Evolutionary conservation across 2,329 filamentous ascomycete species (phyloP), one percentile per base, ranked within the genome.

Genomic region (Ramularia endophylla): DNA sequence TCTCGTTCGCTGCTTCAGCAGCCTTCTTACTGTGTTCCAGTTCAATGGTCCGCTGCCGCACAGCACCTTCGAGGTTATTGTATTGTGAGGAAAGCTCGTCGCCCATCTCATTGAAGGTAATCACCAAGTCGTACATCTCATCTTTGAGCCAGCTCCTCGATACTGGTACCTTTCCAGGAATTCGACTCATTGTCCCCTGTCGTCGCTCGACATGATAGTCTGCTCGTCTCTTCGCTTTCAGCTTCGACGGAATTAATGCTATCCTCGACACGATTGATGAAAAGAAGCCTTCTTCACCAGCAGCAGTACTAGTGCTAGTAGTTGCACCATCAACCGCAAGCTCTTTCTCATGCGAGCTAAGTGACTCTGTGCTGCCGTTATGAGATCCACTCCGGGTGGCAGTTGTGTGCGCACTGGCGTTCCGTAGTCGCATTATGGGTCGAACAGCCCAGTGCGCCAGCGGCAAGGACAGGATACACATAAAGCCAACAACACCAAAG

Each of bases 1-100:
- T 94, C 65, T 95, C 86, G 55, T 95, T 95, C 3, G 89, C 89
- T n/a, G 86, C 85, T 63, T 95, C 89, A 1, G 89, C 89, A 1
- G 87, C 87, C 66, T 87, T 87, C 62, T 95, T 95, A 68, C 84
- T 94, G 47, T 87, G 78, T 58, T 94, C 87, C 1, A 95, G 71
- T 63, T 95, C 85, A 27, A 78, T 78, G 0, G 89, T 95, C 41
- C 89, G 75, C 60, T 89, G 81, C 5, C 78, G 78, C 1, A 95
- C 89, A 54, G 90, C 83, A 42, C 90, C 81, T 61, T 95, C 89
- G 1, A 95, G 70, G 8, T 79, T 81, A 20, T 81, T 80, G 57
- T 95, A 95, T 57, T 95, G 88, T 65, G 87, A 85, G 56, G 86
- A 76, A 32, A 95, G 68, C 65, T 95, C 88, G 48, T 94, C 87